Evolutionary conservation across 768 basidiomycete genomes (phyloP), one percentile per base, ranked within the genome.

Genomic region (Termitomyces sp.): DNA sequence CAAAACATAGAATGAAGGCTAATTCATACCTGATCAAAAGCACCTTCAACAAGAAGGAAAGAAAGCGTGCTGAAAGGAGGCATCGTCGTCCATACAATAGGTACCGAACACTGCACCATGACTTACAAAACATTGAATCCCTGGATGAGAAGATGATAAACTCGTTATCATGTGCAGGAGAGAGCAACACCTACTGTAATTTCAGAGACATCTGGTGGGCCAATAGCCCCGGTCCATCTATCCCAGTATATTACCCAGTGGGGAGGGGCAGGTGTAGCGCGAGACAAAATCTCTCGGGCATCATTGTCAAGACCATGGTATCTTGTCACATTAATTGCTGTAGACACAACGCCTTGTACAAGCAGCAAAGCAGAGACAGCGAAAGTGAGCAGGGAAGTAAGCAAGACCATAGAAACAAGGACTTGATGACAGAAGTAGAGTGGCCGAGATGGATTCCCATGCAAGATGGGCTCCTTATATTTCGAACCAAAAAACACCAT

Each of bases 41-140:
- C 75, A 24, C 85, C 85, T 60, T 74, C 78, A 13, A 74, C 59
- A 6, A 86, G 76, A 51, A 85, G 75, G 75, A 86, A 87, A 6
- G 83, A 81, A 36, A 79, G 75, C 22, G 73, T 71, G 69, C 77
- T 78, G 49, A n/a, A 31, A 48, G 39, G 56, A 31, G 37, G 11
- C 9, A 53, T 39, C 18, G 55, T 53, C 11, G 58, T 50, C 11
- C 49, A 37, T n/a, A 7, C 4, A 41, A 3, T 49, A 47, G 16
- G 49, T 24, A 33, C n/a, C n/a, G 56, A 24, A 52, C 4, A 41
- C 24, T 44, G 33, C 7, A 27, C 20, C 24, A 4, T n/a, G 27
- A 66, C 77, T 69, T 63, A 81, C 83, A 83, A 85, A 51, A 85
- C 80, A 63, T 85, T 85, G 67, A 72, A 85, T 39, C 85, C 84